A percentile compares a stretch with the other conserved stretches of the same genome.
phyloP scores from a whole-genome alignment of 495 filamentous ascomycete species.

The Filosporella fistucella region DNA sequence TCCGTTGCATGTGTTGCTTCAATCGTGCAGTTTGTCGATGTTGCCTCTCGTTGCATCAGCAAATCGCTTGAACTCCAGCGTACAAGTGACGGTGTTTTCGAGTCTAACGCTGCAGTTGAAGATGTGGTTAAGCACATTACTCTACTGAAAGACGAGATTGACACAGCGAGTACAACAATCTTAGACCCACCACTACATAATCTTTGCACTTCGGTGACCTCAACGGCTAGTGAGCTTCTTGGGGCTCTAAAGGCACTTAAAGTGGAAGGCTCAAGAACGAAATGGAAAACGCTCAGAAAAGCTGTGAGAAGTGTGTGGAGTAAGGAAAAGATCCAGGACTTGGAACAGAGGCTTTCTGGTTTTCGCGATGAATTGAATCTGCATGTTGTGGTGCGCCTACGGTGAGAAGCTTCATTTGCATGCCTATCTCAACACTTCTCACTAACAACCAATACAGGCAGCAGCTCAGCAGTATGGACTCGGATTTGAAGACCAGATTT shows the following conservation, averaged over 20 bases:
- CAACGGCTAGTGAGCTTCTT: neutral
- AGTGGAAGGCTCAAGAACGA: neutral
- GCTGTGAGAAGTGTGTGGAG: neutral
- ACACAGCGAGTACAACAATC: neutral
- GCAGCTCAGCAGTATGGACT: neutral
- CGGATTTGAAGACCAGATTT: neutral
- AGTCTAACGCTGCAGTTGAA: neutral
- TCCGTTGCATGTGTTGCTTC: too few relatives aligned
- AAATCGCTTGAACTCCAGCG: neutral
- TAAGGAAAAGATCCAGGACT: neutral
- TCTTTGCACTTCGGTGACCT: neutral
- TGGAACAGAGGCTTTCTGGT: neutral
- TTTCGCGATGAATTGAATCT: slow-evolving; percentile 1
- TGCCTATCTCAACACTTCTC: neutral
- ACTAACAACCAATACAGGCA: neutral
- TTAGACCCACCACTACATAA: neutral
- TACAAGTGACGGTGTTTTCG: neutral
- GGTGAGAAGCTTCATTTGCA: neutral
- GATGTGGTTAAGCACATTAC: neutral
- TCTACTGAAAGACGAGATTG: neutral
- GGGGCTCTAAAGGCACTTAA: neutral
- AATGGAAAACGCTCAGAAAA: neutral
- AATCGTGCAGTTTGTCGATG: neutral
- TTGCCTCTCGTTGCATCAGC: neutral
- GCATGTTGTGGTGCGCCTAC: neutral